Percentiles rank a stretch among this genome's conserved stretches.
These are phyloP conservation scores for Leishmania turanica DNA, from an alignment of 208 protist species.

Conservation along the genomic window DNA sequence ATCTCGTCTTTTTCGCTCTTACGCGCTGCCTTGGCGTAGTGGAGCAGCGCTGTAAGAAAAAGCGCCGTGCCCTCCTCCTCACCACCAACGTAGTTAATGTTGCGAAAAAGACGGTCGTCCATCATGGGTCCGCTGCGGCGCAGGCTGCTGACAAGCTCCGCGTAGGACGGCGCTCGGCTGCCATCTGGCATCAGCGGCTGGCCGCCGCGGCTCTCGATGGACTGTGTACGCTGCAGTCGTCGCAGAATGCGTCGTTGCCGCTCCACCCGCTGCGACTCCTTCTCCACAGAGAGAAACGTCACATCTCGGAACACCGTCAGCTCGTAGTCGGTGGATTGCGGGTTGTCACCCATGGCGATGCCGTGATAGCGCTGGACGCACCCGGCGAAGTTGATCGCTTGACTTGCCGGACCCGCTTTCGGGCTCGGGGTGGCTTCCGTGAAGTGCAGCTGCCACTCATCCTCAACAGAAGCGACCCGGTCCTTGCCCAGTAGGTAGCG, in stretches of 20 bases:
- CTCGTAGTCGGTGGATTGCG: constrained; percentile 81
- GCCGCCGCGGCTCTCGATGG: constrained; percentile 24
- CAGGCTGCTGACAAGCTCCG: constrained; percentile 31
- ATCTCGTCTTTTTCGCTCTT: background rate
- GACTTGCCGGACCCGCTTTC: constrained; percentile 4
- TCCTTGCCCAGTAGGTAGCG: constrained; percentile 74
- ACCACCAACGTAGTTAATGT: constrained; percentile 75
- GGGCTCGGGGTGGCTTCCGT: background rate
- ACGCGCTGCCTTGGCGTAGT: constrained; percentile 21
- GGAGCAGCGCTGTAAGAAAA: constrained; percentile 60
- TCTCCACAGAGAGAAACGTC: constrained; percentile 79
- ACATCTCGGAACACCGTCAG: constrained; percentile 78
- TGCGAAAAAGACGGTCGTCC: constrained; percentile 69
- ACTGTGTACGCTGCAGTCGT: constrained; percentile 37
- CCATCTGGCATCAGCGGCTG: constrained; percentile 47
- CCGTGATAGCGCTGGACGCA: constrained; percentile 39
- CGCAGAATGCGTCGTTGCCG: constrained; percentile 68
- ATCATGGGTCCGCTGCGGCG: constrained; percentile 67
- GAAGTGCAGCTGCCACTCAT: constrained; percentile 18
- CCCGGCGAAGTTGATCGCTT: constrained; percentile 29
- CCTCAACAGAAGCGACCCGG: constrained; percentile 19
- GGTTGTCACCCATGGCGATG: constrained; percentile 84
- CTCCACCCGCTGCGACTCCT: constrained; percentile 54
- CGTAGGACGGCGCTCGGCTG: constrained; percentile 43
- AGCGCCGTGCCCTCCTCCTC: constrained; percentile 76